Evolutionary conservation across 2,329 filamentous ascomycete species (phyloP).

Genomic region (Aspergillus jensenii): DNA sequence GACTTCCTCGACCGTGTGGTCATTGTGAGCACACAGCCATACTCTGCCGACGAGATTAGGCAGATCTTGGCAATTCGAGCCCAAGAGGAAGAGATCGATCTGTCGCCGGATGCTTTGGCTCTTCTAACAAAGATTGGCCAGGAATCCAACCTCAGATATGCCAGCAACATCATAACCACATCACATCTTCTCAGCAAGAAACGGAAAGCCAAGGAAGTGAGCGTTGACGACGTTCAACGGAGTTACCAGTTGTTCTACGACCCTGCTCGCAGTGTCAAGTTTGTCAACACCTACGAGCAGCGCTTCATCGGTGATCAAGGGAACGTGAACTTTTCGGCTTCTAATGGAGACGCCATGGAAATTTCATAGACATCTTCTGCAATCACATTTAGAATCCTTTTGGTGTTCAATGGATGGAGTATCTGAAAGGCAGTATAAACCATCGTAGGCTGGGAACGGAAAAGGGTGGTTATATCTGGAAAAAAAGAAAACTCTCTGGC

Average conservation of each 20-base stretch:
- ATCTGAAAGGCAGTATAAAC: constrained; percentile 9
- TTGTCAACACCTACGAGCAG: constrained; percentile 87
- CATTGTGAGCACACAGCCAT: constrained; percentile 91
- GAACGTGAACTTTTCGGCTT: constrained; percentile 66
- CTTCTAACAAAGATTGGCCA: constrained; percentile 93
- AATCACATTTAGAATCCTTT: constrained; percentile 7
- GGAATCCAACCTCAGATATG: constrained; percentile 88
- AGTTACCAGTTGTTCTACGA: constrained; percentile 96
- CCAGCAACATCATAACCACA: constrained; percentile 96
- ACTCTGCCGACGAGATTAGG: constrained; percentile 78
- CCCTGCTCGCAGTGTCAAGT: constrained; percentile 80
- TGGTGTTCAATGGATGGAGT: constrained; percentile 15
- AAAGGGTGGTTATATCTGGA: background rate
- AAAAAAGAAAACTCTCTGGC: constrained; percentile 10
- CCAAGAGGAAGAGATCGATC: constrained; percentile 92
- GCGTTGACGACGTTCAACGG: constrained; percentile 83
- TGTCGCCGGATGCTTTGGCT: constrained; percentile 84
- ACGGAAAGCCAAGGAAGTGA: constrained; percentile 79
- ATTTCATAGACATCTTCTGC: constrained; percentile 49
- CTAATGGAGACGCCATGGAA: constrained; percentile 68
- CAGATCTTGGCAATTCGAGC: constrained; percentile 92
- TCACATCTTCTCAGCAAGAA: constrained; percentile 85
- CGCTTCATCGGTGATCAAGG: constrained; percentile 88
- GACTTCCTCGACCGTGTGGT: constrained; percentile 96
- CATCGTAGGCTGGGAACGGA: background rate